Evolutionary conservation across 192 early-diverging fungal species (phyloP), one percentile per base, ranked within the genome.

Genomic region (Gaertneriomyces sp.): DNA sequence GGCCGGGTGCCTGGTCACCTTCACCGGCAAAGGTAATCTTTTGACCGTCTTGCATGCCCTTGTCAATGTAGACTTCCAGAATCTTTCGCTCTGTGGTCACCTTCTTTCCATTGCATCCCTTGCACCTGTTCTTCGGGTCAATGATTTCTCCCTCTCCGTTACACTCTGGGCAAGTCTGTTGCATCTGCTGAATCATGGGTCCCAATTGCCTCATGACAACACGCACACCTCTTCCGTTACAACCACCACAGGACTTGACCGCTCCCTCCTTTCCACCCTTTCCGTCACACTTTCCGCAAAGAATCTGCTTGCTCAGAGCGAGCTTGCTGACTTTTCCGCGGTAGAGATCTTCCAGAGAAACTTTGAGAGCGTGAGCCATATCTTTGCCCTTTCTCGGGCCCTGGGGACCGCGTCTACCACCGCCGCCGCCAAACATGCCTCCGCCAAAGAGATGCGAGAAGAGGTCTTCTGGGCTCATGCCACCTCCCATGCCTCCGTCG

Each of bases 151-250:
- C 96, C 63, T 87, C 84, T 61, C 94, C 98, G 54, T 85, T 79
- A 80, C 98, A 99, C 49, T 88, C 86, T 42, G 78, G 79, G 80
- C 98, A 99, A 38, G 93, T 87, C 74, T 96, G 93, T 77, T 99
- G 98, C 80, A 98, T 92, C 82, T 98, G 98, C 84, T 99, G 98
- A 61, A 99, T 89, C 96, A 99, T 98, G 17, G 98, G 98, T 25
- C 98, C 98, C 80, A 99, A 90, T 74, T 98, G 94, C 53, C 96
- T 82, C 62, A 96, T 81, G 60, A 89, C 85, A 25, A 95, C 79
- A 77, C 89, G 90, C 62, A 96, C 79, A 80, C 98, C 98, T 58
- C 89, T 85, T 45, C 98, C 98, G 45, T 88, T 70, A 83, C 98
- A 99, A 20, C 77, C 84, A 25, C 56, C 46, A 76, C 98, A 99